Evolutionary conservation across 805 yeast species (phyloP), one percentile per base, ranked within the genome.

Genomic region (Starmerella lactis-condensi): DNA sequence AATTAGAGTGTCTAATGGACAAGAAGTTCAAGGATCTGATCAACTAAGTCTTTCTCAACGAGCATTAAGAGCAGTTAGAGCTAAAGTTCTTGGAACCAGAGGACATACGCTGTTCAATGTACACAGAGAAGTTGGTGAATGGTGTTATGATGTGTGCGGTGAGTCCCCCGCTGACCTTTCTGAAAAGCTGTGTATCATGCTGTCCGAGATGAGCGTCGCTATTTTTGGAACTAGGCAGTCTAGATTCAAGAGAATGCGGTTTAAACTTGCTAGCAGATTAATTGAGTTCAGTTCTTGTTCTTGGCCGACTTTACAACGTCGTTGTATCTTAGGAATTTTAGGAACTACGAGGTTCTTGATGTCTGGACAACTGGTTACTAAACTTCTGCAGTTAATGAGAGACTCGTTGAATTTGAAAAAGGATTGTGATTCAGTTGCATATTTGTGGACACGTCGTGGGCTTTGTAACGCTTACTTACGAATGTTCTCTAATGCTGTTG

Each of bases 301-400:
- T 4, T 33, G 23, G 24, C 35, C 38, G 3, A 32, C 39, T 7
- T 24, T 36, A 2, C 34, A 36, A 17, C 14, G 38, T 4, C 15
- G 39, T 6, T 23, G 39, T 17, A 22, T 36, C 7, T 28, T 36
- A 10, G 31, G 28, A 7, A 17, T 36, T 3, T 13, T 28, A 2
- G 38, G 35, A 4, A 5, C 38, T 3, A 32, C 38, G 12, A 19
- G 39, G 10, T 22, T 36, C 12, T 15, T 26, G 17, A 29, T 36
- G 38, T 37, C 34, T 2, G 32, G 24, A 5, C 7, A 6, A 17
- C 22, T 26, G 4, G 35, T 34, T 8, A 16, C 12, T 3, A 20
- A 34, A 4, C 19, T 30, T 6, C 4, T 36, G 17, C 5, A 7
- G n/a, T 8, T n/a, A 4, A 5, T 34, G 24, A 17, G 28, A 23